Evolutionary conservation across 495 filamentous ascomycete genomes (phyloP).

Genomic region (Penicillium parvum): DNA sequence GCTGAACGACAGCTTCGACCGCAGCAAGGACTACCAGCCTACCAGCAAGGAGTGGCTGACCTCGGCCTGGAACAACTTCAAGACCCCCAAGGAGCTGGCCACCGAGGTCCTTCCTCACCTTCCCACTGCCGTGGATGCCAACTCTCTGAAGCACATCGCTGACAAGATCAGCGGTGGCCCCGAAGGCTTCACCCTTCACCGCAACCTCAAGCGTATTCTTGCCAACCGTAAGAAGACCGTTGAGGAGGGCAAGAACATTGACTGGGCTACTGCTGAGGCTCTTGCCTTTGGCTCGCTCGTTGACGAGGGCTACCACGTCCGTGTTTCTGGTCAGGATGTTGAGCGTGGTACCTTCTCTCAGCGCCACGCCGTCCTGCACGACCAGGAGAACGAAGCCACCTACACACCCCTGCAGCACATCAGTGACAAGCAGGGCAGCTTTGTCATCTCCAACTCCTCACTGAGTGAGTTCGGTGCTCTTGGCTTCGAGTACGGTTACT

Average conservation of each 20-base stretch:
- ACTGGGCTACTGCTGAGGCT: conserved; percentile 96
- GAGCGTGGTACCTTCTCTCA: conserved; percentile 99
- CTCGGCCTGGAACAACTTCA: conserved; percentile 98
- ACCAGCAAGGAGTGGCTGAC: conserved; percentile 97
- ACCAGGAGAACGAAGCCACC: conserved; percentile 87
- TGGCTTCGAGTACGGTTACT: conserved; percentile 98
- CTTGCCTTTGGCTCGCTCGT: conserved; percentile 91
- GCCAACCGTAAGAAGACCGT: conserved; percentile 86
- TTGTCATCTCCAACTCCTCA: conserved; percentile 96
- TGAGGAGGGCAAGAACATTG: conserved; percentile 87
- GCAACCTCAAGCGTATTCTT: conserved; percentile 96
- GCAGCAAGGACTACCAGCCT: conserved; percentile 95
- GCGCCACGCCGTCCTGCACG: conserved; percentile 93
- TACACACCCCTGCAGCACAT: conserved; percentile 91
- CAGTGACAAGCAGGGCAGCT: conserved; percentile 82
- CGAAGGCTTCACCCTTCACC: conserved; percentile 82
- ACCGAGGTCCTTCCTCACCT: conserved; percentile 92
- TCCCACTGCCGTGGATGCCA: conserved; percentile 70
- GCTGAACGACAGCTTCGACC: conserved; percentile 92
- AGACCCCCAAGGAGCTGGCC: conserved; percentile 95
- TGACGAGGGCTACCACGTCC: conserved; percentile 89
- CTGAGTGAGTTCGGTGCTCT: conserved; percentile 88
- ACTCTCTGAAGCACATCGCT: conserved; percentile 73
- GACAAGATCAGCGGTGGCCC: conserved; percentile 69
- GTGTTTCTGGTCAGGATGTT: conserved; percentile 96